Base-by-base conservation (phyloP, 1,139 yeast genomes). In the Sugiyamaella paludigena region DNA sequence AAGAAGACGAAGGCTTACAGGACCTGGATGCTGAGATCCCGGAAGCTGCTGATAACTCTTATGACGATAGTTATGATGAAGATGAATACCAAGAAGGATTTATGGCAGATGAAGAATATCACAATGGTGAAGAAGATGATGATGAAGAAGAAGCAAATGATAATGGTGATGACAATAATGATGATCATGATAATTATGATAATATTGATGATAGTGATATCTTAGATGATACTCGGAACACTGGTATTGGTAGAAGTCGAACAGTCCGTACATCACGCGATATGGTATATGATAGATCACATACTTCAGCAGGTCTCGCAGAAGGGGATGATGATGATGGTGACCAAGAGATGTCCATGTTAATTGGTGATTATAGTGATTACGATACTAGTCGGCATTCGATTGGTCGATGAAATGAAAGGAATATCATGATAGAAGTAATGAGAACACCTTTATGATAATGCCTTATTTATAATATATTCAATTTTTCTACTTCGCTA, bases 1-100 rank as follows among this genome's bases (percentile, higher is more conserved):
- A 35, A 1, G 56, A 53, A 41, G 63, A 59, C 39, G 59, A 50
- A 5, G 60, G 50, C 8, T 48, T 59, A 27, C 57, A 53, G 11
- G 45, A 42, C 24, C 16, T 42, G 33, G 45, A 42, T 42, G 45
- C 45, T 10, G 39, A 35, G 19, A 19, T 42, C 5, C 45, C 33
- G 5, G 62, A 55, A 19, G 62, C 62, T 3, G 52, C 49, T 26
- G 62, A 59, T 36, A 42, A 54, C 35, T 58, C 48, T 10, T 58
- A 59, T 38, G 63, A 57, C 34, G 45, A 42, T 13, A 42, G 45
- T 15, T 42, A 42, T 35, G 40, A 42, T 31, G 60, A 57, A 31
- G 54, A 48, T 7, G 51, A 53, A 31, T 51, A 50, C 29, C 51
- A 50, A 26, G 51, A 45, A n/a, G 58, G 52, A 5, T 50, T 48